Conservation (phyloP, 1,284 basidiomycete genomes). For the Cutaneotrichosporon sp. region DNA sequence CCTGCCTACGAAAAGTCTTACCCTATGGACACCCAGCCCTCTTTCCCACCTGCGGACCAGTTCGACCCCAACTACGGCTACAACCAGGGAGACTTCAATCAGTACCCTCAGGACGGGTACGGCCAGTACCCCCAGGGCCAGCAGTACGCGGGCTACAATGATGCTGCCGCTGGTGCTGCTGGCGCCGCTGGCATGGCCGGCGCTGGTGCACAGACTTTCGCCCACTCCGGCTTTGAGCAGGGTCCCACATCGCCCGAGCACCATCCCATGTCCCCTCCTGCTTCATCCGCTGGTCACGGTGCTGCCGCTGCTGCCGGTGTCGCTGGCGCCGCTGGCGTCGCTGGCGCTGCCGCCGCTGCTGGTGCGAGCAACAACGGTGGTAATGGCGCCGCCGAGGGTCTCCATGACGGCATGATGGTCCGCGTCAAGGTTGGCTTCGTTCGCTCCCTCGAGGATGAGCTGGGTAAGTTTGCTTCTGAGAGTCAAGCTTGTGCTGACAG, state of each 20-base stretch:
- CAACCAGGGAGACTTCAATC: slow-evolving; percentile 8
- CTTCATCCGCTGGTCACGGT: neutral
- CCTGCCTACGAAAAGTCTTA: slow-evolving; percentile 14
- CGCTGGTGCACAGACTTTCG: slow-evolving; percentile 7
- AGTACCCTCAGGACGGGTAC: slow-evolving; percentile 16
- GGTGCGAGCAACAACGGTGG: slow-evolving; percentile 1
- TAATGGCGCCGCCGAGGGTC: slow-evolving; percentile 13
- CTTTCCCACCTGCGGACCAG: slow-evolving; percentile 14
- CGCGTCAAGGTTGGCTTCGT: slow-evolving; percentile 47
- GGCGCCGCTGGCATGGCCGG: slow-evolving; percentile 17
- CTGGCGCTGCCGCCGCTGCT: slow-evolving; percentile 6
- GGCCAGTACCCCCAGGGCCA: slow-evolving; percentile 4
- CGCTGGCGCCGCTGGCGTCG: slow-evolving; percentile 5
- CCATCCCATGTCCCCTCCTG: neutral
- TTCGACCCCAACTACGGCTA: slow-evolving; percentile 17
- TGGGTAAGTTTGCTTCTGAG: slow-evolving; percentile 34
- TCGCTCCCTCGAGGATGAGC: slow-evolving; percentile 46
- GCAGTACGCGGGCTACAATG: neutral
- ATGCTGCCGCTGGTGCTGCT: slow-evolving; percentile 7
- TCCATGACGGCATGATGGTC: slow-evolving; percentile 42
- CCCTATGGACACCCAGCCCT: slow-evolving; percentile 14
- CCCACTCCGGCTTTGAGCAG: neutral
- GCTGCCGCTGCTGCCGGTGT: slow-evolving; percentile 6
- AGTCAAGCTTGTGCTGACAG: neutral
- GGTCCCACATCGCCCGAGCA: neutral